These are phyloP conservation scores for Neoascochyta sp. DNA, from an alignment of 2,329 filamentous ascomycete species.

Conservation along the genomic window DNA sequence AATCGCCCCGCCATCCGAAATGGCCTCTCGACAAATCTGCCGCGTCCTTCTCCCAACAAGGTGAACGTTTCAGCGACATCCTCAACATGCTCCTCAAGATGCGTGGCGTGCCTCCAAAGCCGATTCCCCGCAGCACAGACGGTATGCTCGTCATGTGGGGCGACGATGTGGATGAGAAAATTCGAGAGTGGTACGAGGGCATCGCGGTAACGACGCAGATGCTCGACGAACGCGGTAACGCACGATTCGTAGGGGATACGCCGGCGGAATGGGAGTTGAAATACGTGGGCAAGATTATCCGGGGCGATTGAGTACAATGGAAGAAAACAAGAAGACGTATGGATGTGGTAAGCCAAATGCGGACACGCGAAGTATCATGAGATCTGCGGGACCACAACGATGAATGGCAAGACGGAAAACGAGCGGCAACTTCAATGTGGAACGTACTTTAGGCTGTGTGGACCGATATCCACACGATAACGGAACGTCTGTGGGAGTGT, in stretches of 20 bases:
- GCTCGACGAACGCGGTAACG: slow-evolving; percentile 28
- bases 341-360: too few relatives aligned
- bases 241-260: slow-evolving; percentile 29
- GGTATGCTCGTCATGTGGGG: slow-evolving; percentile 36
- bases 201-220: slow-evolving; percentile 27
- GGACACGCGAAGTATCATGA: too few relatives aligned
- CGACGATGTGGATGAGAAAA: slow-evolving; percentile 30
- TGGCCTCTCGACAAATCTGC: slow-evolving; percentile 56
- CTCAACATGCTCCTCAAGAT: slow-evolving; percentile 57
- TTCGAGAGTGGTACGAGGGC: slow-evolving; percentile 36
- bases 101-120: slow-evolving; percentile 48
- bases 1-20: slow-evolving; percentile 19
- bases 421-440: too few relatives aligned
- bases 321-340: not conserved
- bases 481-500: too few relatives aligned
- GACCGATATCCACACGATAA: too few relatives aligned
- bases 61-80: slow-evolving; percentile 56
- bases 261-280: slow-evolving; percentile 38
- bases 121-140: slow-evolving; percentile 27
- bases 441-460: too few relatives aligned
- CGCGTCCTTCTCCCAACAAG: slow-evolving; percentile 52
- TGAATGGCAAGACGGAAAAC: too few relatives aligned
- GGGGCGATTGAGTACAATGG: slow-evolving; percentile 15
- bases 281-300: slow-evolving; percentile 36
- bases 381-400: too few relatives aligned